These are phyloP conservation scores for Syzygium aromaticum DNA, from an alignment of 345 rosid species.

Conservation along the genomic window DNA sequence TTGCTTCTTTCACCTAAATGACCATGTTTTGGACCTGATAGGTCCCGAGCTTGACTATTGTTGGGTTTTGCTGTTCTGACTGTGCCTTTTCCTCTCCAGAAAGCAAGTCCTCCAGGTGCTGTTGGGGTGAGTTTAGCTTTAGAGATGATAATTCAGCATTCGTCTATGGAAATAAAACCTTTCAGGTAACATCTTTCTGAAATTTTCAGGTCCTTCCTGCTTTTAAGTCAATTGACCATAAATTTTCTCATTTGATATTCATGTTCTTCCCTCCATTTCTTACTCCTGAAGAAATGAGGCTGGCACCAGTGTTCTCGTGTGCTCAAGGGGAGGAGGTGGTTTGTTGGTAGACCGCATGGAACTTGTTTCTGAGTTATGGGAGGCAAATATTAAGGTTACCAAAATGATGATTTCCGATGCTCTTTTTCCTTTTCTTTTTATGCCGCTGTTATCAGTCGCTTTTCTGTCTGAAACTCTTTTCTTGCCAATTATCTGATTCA, in stretches of 20 bases:
- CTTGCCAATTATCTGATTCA: neutral
- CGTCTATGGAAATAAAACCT: constrained; percentile 55
- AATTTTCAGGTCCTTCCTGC: neutral
- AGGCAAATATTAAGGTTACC: constrained; percentile 75
- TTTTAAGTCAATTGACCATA: neutral
- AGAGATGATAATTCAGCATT: constrained; percentile 70
- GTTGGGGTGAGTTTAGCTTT: constrained; percentile 88
- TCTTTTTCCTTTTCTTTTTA: neutral
- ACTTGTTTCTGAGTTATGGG: constrained; percentile 84
- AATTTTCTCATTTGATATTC: neutral
- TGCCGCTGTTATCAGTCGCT: constrained; percentile 7
- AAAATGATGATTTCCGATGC: neutral
- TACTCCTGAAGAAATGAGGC: constrained; percentile 50
- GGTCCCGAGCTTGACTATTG: neutral
- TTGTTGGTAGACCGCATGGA: constrained; percentile 88
- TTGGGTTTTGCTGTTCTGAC: neutral
- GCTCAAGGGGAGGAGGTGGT: constrained; percentile 98
- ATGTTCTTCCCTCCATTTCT: neutral
- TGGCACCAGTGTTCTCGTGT: constrained; percentile 59
- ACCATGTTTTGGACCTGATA: neutral
- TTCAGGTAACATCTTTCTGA: constrained; percentile 27
- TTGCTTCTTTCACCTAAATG: neutral
- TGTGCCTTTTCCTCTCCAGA: constrained; percentile 28
- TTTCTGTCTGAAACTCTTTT: neutral
- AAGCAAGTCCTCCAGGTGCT: constrained; percentile 74